Base-by-base conservation (phyloP, 1,284 basidiomycete species). In the Pholiota adiposa region DNA sequence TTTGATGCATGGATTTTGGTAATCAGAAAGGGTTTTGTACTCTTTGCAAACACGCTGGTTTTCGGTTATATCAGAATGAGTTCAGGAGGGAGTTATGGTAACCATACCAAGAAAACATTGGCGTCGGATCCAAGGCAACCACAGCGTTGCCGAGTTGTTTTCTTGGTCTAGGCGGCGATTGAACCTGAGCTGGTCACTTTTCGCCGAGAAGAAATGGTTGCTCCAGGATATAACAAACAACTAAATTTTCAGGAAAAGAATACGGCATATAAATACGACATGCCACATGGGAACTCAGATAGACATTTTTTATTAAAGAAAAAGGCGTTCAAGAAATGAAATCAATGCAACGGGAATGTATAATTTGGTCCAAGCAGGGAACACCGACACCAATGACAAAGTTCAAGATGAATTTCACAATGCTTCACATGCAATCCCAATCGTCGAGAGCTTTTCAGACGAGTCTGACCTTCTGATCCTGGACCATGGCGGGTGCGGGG, bases 401-500 rank as follows among this genome's bases (percentile, higher is more conserved):
- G n/a, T n/a, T n/a, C n/a, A n/a, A n/a, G 36, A 11, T 7, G 36
- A 38, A 38, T 7, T 38, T 16, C 36, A 16, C 36, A 38, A 38
- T n/a, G 36, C 12, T 12, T 12, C 5, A 5, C 6, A 33, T 33
- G 12, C 12, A 12, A 33, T 33, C 6, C 9, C 4, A 38, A 11
- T 12, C 36, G 12, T n/a, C 36, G 14, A 38, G 16, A 4, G 16
- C n/a, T n/a, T n/a, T 60, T 70, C 61, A 75, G 54, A 74, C 59
- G 52, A 72, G 55, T 64, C 73, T 71, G 61, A 68, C 64, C 69
- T 75, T 75, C 69, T 75, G 59, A 31, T 63, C 70, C 55, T 63
- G 58, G 19, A 48, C 55, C 65, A 65, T 64, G 38, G 50, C 49
- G 14, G 36, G 54, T 41, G 49, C 31, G 8, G 38, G 51, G 46